Conservation (phyloP, 164 flowering plant species). For the Pachysandra terminalis region DNA sequence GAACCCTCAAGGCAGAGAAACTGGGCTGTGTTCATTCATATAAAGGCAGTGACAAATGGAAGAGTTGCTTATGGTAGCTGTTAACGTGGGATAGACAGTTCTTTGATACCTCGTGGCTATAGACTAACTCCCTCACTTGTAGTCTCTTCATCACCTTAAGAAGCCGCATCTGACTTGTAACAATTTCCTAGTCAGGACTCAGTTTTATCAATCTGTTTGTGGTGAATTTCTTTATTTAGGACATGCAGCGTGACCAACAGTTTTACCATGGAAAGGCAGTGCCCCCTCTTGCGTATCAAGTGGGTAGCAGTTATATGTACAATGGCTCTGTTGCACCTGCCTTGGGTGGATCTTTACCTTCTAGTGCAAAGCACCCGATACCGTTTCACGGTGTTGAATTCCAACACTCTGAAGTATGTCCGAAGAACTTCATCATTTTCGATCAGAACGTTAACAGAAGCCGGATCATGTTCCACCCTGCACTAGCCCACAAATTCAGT, state of each 20-base stretch:
- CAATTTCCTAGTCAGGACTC: conserved; percentile 2
- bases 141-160: conserved; percentile 18
- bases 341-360: conserved; percentile 25
- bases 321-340: conserved; percentile 30
- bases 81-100: conserved; percentile 21
- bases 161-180: conserved; percentile 9
- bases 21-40: conserved; percentile 11
- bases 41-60: conserved; percentile 19
- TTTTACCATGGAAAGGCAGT: conserved; percentile 22
- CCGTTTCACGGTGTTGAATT: conserved; percentile 51
- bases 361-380: conserved; percentile 21
- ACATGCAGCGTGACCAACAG: conserved; percentile 46
- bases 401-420: conserved; percentile 57
- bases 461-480: conserved; percentile 67
- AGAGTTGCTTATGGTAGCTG: conserved; percentile 12
- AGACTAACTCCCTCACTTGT: conserved; percentile 13
- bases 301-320: conserved; percentile 25
- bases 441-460: conserved; percentile 61
- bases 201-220: conserved; percentile 7
- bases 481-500: conserved; percentile 35
- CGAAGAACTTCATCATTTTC: conserved; percentile 66
- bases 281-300: conserved; percentile 31
- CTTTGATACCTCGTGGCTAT: conserved; percentile 17
- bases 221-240: conserved; percentile 3
- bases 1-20: conserved; percentile 14